Evolutionary conservation across 2,329 filamentous ascomycete genomes (phyloP), one percentile per base, ranked within the genome.

Genomic region (Parafenestella ontariensis): DNA sequence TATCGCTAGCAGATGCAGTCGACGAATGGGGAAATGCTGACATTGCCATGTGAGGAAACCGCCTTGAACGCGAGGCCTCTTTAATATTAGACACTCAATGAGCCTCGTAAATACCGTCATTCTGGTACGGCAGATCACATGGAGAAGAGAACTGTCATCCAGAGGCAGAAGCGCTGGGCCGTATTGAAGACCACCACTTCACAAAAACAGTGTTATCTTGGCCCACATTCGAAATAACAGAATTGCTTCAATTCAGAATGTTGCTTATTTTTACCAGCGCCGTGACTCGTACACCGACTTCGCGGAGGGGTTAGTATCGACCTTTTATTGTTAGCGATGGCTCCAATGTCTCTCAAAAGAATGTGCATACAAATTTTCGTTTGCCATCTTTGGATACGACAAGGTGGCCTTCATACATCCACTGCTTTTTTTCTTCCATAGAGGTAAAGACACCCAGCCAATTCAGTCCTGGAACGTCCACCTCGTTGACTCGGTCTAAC

Each of bases 401-500:
- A 20, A 66, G 13, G 4, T 49, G 42, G 3, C 61, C 62, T 37
- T 60, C 55, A 34, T 62, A 64, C 13, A 26, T 58, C 61, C 54
- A 55, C 3, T 4, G 4, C 10, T 59, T 45, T 9, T n/a, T 34
- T 8, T 59, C 51, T 1, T 59, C 51, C 1, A 2, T 40, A 9
- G 20, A 17, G 15, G n/a, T 34, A 20, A 37, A 15, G 10, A 2
- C n/a, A n/a, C n/a, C 23, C 36, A 39, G 21, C 36, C 36, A 39
- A 23, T 40, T 21, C 5, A 18, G 15, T 20, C 39, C 2, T 5
- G 36, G 17, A 8, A 51, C 1, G 0, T 5, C 17, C 20, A 15
- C 50, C 28, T 73, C 68, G 26, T 67, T 57, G 39, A 71, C 70
- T 8, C 15, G 36, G 18, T 66, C 39, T 20, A 73, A 45, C 1